Conservation (phyloP, 1,139 yeast species). For the Candida dubliniensis region DNA sequence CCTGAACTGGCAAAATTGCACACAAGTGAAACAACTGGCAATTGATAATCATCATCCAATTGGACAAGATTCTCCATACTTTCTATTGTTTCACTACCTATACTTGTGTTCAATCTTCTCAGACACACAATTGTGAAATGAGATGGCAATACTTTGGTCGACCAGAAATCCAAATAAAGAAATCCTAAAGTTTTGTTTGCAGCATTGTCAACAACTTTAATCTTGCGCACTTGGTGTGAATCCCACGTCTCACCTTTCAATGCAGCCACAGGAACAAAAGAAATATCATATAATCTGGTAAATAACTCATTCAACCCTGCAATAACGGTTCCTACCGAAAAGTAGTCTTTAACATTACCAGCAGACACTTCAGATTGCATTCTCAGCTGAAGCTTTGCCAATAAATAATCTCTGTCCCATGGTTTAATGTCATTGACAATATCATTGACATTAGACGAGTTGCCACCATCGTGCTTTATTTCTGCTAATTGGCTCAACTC, state of each 20-base stretch:
- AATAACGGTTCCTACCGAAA: slow-evolving; percentile 85
- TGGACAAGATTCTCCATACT: slow-evolving; percentile 47
- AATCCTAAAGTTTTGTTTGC: slow-evolving; percentile 33
- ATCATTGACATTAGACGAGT: slow-evolving; percentile 31
- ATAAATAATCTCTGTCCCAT: slow-evolving; percentile 88
- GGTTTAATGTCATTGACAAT: slow-evolving; percentile 59
- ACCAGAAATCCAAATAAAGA: slow-evolving; percentile 49
- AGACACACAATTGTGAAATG: slow-evolving; percentile 98
- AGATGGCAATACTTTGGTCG: slow-evolving; percentile 64
- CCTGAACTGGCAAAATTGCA: slow-evolving; percentile 68
- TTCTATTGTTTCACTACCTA: slow-evolving; percentile 27
- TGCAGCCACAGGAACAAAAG: slow-evolving; percentile 66
- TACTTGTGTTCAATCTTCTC: slow-evolving; percentile 44
- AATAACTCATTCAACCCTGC: slow-evolving; percentile 79
- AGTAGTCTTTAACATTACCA: slow-evolving; percentile 56
- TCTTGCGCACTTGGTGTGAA: slow-evolving; percentile 71
- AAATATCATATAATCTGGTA: slow-evolving; percentile 69
- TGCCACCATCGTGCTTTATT: slow-evolving; percentile 25
- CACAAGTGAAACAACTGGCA: slow-evolving; percentile 86
- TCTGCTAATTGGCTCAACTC: slow-evolving; percentile 53
- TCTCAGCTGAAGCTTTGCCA: slow-evolving; percentile 20
- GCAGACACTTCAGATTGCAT: slow-evolving; percentile 11
- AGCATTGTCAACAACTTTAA: slow-evolving; percentile 56
- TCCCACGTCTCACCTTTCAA: slow-evolving; percentile 86
- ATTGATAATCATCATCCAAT: slow-evolving; percentile 61